Percentiles rank a stretch among this genome's conserved stretches.
Conservation (phyloP, 768 basidiomycete species). For the Cyathus striatus region DNA sequence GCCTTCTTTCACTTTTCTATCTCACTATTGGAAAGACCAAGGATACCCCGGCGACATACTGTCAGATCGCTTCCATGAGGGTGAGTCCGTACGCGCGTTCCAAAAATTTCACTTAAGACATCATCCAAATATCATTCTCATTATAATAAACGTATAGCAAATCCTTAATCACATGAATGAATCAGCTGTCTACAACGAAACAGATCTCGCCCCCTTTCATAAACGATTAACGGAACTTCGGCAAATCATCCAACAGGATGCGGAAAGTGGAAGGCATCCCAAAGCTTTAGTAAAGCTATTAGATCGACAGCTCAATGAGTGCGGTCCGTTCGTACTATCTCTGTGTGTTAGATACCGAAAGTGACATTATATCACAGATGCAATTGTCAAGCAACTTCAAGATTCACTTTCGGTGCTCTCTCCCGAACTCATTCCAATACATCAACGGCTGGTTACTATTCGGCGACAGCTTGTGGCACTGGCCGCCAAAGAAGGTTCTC, state of each 20-base stretch:
- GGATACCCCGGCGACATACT: conserved; percentile 92
- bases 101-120: not conserved
- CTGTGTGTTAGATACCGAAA: not conserved
- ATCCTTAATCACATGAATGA: conserved; percentile 95
- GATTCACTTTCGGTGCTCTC: conserved; percentile 85
- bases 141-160: conserved; percentile 52
- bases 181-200: conserved; percentile 88
- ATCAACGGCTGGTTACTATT: conserved; percentile 82
- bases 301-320: conserved; percentile 86
- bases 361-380: conserved; percentile 47
- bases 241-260: conserved; percentile 80
- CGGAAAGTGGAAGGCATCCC: conserved; percentile 77
- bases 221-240: conserved; percentile 77
- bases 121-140: not conserved
- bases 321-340: conserved; percentile 52
- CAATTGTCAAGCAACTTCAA: conserved; percentile 70
- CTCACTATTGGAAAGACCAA: conserved; percentile 95
- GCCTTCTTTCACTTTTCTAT: conserved; percentile 92
- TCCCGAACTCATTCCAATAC: conserved; percentile 84
- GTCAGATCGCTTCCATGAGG: conserved; percentile 93
- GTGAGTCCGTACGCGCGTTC: too few relatives aligned
- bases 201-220: conserved; percentile 86
- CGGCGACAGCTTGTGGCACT: conserved; percentile 86
- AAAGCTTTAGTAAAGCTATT: conserved; percentile 85
- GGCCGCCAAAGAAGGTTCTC: conserved; percentile 80